A percentile compares a stretch with the other conserved stretches of the same genome.
Conservation (phyloP, 2,329 filamentous ascomycete genomes). For the Pseudogymnoascus sp. region DNA sequence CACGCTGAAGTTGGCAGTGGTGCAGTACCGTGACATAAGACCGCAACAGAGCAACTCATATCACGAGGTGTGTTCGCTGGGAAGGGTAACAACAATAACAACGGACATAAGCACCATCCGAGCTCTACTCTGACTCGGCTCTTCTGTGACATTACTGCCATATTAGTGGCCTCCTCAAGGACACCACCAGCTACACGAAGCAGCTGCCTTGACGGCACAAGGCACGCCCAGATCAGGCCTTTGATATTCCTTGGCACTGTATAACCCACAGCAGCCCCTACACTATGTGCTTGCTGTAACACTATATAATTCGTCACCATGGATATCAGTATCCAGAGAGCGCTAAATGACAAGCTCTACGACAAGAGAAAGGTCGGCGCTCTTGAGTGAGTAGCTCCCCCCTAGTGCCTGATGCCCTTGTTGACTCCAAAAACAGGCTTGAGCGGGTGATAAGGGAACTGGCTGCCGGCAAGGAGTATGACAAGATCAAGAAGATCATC, state of each 20-base stretch:
- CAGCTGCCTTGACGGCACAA: background rate
- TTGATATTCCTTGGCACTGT: background rate
- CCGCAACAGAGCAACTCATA: background rate
- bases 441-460: conserved; percentile 86
- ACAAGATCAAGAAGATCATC: conserved; percentile 76
- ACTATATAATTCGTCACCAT: conserved; percentile 41
- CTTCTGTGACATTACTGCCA: background rate
- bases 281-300: conserved; percentile 9
- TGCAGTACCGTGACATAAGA: conserved; percentile 2
- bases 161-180: background rate
- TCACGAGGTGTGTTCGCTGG: background rate
- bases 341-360: conserved; percentile 96
- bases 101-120: background rate
- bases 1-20: conserved; percentile 1
- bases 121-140: background rate
- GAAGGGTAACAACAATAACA: background rate
- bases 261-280: background rate
- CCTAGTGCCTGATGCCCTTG: background rate
- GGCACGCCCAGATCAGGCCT: background rate
- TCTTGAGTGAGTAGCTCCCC: conserved; percentile 62
- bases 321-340: conserved; percentile 82
- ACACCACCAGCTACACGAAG: background rate
- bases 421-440: conserved; percentile 48
- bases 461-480: conserved; percentile 66
- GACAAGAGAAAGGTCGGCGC: conserved; percentile 96